Evolutionary conservation across 2,329 filamentous ascomycete genomes (phyloP).

Genomic region (Aspergillus glaucus): DNA sequence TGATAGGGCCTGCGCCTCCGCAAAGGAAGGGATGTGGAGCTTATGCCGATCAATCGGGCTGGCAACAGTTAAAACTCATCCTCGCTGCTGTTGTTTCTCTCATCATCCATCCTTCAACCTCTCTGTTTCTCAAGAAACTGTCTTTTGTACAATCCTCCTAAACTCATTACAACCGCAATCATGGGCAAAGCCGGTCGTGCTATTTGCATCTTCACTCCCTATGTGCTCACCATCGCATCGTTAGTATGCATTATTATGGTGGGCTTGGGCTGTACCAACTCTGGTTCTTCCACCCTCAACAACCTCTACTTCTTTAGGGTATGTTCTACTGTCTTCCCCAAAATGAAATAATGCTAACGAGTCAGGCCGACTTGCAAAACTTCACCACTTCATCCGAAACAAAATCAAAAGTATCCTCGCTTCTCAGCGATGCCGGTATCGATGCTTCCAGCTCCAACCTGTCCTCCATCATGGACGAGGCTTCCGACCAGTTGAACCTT

Average conservation of each 20-base stretch:
- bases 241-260: constrained; percentile 62
- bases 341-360: neutral
- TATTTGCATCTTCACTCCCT: constrained; percentile 80
- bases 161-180: constrained; percentile 9
- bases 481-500: constrained; percentile 50
- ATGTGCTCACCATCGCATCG: constrained; percentile 70
- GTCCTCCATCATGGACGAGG: constrained; percentile 27
- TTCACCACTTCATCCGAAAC: constrained; percentile 47
- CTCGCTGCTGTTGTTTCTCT: constrained; percentile 2
- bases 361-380: constrained; percentile 48
- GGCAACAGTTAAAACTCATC: constrained; percentile 4
- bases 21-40: neutral
- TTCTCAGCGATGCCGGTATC: constrained; percentile 30
- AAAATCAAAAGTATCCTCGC: constrained; percentile 19
- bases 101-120: constrained; percentile 1
- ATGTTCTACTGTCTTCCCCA: constrained; percentile 8
- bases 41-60: neutral
- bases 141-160: neutral
- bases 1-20: constrained; percentile 2
- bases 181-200: constrained; percentile 74
- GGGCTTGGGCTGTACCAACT: constrained; percentile 51
- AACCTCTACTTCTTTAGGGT: constrained; percentile 53
- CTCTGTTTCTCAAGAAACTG: neutral
- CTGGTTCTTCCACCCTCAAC: constrained; percentile 40
- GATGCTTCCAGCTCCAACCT: constrained; percentile 34